Conservation (phyloP, 257 asterid genomes). For the Nicotiana paniculata region DNA sequence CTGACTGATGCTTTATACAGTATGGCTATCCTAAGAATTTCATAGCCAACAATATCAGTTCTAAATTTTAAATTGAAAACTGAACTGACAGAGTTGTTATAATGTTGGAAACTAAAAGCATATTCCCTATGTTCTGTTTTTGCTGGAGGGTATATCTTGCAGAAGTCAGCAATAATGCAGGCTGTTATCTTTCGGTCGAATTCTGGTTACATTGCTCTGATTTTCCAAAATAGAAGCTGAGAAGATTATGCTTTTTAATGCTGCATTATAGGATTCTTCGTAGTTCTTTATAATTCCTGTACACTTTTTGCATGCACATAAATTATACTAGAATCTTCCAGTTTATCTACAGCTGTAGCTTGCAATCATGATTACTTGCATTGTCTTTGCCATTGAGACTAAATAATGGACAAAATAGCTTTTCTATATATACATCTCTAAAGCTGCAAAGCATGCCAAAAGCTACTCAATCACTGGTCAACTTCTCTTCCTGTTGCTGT, state of each 20-base stretch:
- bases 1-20: not conserved
- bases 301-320: too few relatives aligned
- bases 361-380: too few relatives aligned
- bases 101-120: not conserved
- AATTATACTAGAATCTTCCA: too few relatives aligned
- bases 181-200: not conserved
- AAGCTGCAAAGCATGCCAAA: too few relatives aligned
- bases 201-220: not conserved
- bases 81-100: not conserved
- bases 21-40: not conserved
- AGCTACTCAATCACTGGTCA: too few relatives aligned
- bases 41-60: not conserved
- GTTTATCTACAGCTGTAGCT: too few relatives aligned
- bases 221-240: not conserved
- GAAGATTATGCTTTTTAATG: not conserved
- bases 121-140: not conserved
- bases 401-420: too few relatives aligned
- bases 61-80: not conserved
- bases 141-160: not conserved
- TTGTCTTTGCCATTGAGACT: too few relatives aligned
- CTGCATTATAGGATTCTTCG: not conserved
- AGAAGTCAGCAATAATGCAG: not conserved
- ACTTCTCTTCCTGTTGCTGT: too few relatives aligned
- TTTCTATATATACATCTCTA: too few relatives aligned
- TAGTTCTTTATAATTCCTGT: too few relatives aligned